Percentiles rank a stretch among this genome's conserved stretches.
phyloP scores from a whole-genome alignment of 2,329 filamentous ascomycete species.

The Pseudophaeomoniella oleicola region DNA sequence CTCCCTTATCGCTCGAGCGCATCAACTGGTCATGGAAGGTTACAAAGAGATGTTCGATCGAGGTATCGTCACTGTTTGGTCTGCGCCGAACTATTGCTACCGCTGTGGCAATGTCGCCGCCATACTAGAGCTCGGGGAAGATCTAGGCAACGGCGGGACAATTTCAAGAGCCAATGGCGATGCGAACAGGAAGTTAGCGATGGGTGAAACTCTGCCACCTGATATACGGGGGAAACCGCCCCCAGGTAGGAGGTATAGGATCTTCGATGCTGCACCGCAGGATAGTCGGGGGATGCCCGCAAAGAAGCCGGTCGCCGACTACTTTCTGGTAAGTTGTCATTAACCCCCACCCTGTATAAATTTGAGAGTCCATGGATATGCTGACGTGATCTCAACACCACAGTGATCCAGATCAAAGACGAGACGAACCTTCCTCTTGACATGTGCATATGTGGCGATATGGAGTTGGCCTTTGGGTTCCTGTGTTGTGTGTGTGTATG shows the following conservation, averaged over 20 bases:
- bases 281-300: constrained; percentile 95
- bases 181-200: constrained; percentile 21
- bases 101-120: constrained; percentile 91
- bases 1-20: constrained; percentile 79
- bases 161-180: constrained; percentile 25
- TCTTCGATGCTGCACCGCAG: constrained; percentile 93
- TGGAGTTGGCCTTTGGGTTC: no score
- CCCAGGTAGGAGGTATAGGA: constrained; percentile 77
- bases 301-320: constrained; percentile 95
- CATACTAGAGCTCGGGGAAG: constrained; percentile 67
- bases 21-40: constrained; percentile 97
- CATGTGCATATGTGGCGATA: no score
- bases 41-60: constrained; percentile 99
- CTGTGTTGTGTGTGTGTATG: no score
- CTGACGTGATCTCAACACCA: no score
- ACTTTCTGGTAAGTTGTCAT: constrained; percentile 54
- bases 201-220: constrained; percentile 7
- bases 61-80: constrained; percentile 97
- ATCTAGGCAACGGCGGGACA: constrained; percentile 40
- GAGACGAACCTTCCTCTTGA: no score
- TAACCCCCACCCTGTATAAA: no score
- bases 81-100: constrained; percentile 92
- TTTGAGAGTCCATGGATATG: no score
- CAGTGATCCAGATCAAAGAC: no score
- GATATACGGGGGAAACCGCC: constrained; percentile 30